These are phyloP conservation scores for Rhynchosporium agropyri DNA, from an alignment of 2,329 filamentous ascomycete species.

Conservation along the genomic window DNA sequence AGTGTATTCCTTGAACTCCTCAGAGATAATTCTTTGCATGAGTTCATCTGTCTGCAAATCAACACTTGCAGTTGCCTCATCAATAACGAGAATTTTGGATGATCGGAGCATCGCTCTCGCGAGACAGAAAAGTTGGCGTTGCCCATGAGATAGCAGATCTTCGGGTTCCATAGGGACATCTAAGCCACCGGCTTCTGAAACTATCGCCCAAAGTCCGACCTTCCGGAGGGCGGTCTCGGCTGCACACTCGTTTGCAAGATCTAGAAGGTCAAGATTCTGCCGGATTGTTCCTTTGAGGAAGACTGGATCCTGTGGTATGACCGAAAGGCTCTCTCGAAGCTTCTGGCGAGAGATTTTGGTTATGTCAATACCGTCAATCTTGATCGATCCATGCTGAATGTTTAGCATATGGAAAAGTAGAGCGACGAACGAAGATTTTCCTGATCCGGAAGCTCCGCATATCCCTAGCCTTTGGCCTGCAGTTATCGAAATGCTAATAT, in stretches of 20 bases:
- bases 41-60: constrained; percentile 57
- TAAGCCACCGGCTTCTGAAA: constrained; percentile 25
- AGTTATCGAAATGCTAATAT: constrained; percentile 46
- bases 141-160: constrained; percentile 50
- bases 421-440: constrained; percentile 49
- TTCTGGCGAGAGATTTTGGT: constrained; percentile 46
- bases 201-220: constrained; percentile 42
- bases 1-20: constrained; percentile 54
- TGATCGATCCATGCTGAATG: constrained; percentile 46
- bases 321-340: constrained; percentile 47
- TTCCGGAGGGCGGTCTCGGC: constrained; percentile 49
- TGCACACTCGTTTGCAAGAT: constrained; percentile 43
- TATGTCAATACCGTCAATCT: constrained; percentile 52
- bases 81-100: constrained; percentile 43
- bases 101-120: constrained; percentile 49
- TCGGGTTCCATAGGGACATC: constrained; percentile 47
- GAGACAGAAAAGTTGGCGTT: constrained; percentile 50
- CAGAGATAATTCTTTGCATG: constrained; percentile 55
- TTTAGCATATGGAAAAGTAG: constrained; percentile 54
- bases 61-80: constrained; percentile 40
- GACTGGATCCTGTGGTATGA: constrained; percentile 52
- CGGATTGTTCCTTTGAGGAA: constrained; percentile 52
- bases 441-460: constrained; percentile 50
- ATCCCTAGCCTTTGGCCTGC: constrained; percentile 53
- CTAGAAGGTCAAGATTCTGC: constrained; percentile 51